phyloP scores from a whole-genome alignment of 2,329 filamentous ascomycete species.

The Trichoderma arundinaceum region DNA sequence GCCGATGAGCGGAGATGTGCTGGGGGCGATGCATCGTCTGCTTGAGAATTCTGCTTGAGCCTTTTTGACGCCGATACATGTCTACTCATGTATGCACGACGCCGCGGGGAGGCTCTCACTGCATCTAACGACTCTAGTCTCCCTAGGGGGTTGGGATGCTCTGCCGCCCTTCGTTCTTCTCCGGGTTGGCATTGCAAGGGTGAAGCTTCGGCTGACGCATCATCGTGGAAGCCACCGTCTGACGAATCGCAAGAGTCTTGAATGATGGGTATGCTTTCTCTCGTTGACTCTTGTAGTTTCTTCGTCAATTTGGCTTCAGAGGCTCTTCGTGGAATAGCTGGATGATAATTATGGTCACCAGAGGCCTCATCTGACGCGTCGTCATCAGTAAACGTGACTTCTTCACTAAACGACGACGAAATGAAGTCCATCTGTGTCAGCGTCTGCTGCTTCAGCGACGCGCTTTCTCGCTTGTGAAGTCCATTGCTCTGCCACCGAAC shows the following conservation, averaged over 20 bases:
- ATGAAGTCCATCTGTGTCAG: conserved; percentile 52
- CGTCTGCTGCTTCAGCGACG: conserved; percentile 46
- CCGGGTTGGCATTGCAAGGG: neutral
- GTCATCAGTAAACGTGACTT: conserved; percentile 39
- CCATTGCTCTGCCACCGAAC: conserved; percentile 46
- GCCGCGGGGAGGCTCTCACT: conserved; percentile 4
- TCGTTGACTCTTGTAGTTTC: conserved; percentile 34
- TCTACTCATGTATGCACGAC: neutral
- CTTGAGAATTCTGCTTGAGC: neutral
- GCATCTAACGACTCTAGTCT: neutral
- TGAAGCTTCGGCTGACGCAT: conserved; percentile 35
- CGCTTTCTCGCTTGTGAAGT: neutral
- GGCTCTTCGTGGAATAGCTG: conserved; percentile 40
- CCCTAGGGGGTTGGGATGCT: neutral
- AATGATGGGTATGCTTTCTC: conserved; percentile 43
- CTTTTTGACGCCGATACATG: neutral
- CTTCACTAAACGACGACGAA: conserved; percentile 44
- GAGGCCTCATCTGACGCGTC: conserved; percentile 38
- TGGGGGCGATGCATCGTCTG: neutral
- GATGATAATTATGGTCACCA: conserved; percentile 34
- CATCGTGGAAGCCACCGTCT: conserved; percentile 43
- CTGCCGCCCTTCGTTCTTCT: neutral
- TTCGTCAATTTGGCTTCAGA: conserved; percentile 35
- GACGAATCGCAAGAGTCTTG: conserved; percentile 53
- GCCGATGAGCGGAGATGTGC: neutral